Evolutionary conservation across 2,329 filamentous ascomycete genomes (phyloP), one percentile per base, ranked within the genome.

Genomic region (Diaporthe vexans): DNA sequence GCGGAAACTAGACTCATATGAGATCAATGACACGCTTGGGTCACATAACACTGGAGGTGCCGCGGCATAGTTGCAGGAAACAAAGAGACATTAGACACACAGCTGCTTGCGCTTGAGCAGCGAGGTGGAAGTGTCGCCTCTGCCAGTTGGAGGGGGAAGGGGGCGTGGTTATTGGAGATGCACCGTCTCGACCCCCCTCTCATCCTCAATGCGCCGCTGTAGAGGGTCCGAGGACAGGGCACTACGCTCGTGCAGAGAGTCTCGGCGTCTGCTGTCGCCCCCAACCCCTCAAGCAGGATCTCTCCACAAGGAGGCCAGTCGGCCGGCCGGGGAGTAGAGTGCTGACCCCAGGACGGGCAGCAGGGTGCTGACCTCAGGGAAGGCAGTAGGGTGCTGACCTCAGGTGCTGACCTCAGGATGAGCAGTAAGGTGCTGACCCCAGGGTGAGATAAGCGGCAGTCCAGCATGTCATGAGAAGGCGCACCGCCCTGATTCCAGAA

Each of bases 401-500:
- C 26, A 37, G 29, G 46, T 33, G 59, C 40, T 40, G 59, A 48
- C 21, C 59, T 26, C 26, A 37, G 29, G 46, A 29, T 35, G n/a
- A 48, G 33, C 33, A 15, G 61, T n/a, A 11, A n/a, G 29, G 37
- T 33, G 59, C 40, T 43, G 59, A 48, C n/a, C 59, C 24, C 26
- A 40, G 29, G 46, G 33, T 35, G 24, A 54, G 61, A 52, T 29
- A 67, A 29, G 19, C 46, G 21, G 9, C 48, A 68, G 52, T 68
- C 33, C 61, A 67, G 46, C 33, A 40, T 19, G 5, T 46, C n/a
- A 33, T 40, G 40, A 19, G 21, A 37, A 24, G 46, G 21, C 13
- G 29, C 63, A 54, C 63, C 33, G 63, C 63, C 46, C 15, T 21
- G 33, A 2, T 40, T 68, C 63, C 52, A 54, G 63, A 54, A 48